Conservation (phyloP, 139 green algal species). For the Chlamydomonas sphaeroides region DNA sequence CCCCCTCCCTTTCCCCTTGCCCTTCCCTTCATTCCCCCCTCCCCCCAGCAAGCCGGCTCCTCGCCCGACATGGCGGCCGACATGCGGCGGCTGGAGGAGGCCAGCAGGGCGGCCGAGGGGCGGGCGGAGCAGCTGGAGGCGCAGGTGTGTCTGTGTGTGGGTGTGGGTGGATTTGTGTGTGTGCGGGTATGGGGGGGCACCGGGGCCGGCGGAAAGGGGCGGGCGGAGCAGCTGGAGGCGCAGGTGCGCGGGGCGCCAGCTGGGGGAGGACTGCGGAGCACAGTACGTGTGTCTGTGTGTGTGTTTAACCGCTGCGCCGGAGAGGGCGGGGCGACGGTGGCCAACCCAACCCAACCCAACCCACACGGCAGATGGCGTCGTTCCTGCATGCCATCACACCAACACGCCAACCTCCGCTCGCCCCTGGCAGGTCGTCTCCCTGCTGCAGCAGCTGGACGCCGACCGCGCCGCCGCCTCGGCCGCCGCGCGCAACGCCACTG, state of each 20-base stretch:
- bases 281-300: too few species aligned
- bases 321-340: too few species aligned
- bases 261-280: too few species aligned
- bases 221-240: conserved; percentile 3
- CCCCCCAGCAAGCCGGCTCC: conserved; percentile 13
- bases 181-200: conserved; percentile 2
- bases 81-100: conserved; percentile 22
- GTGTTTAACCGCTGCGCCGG: too few species aligned
- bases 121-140: conserved; percentile 8
- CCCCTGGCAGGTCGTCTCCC: neutral
- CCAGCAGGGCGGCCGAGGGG: neutral
- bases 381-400: too few species aligned
- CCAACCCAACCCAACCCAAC: too few species aligned
- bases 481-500: neutral
- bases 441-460: conserved; percentile 25
- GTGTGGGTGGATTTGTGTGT: too few species aligned
- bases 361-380: too few species aligned
- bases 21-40: neutral
- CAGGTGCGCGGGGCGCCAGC: too few species aligned
- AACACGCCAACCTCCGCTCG: too few species aligned
- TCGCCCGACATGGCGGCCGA: conserved; percentile 13
- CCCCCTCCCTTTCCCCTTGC: neutral
- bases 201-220: neutral
- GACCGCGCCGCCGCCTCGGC: neutral
- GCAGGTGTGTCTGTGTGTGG: too few species aligned